Base-by-base conservation (phyloP, 257 asterid species). In the Jacaranda copaia region DNA sequence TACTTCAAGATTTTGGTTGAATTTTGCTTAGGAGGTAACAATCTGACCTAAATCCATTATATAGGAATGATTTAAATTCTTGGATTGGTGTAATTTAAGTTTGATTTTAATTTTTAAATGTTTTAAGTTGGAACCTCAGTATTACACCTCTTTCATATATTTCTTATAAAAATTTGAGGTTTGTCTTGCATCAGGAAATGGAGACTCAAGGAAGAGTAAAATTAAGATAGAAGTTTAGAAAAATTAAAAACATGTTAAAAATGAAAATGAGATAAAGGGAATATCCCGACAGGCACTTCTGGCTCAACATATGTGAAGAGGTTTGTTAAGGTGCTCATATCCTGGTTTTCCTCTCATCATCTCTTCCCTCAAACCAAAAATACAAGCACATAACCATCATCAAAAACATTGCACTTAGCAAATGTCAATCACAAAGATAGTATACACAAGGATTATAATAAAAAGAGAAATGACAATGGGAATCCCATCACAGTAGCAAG, bases 321-420 rank as follows among this genome's bases (percentile, higher is more conserved):
- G n/a, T n/a, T n/a, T n/a, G n/a, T n/a, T n/a, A n/a, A n/a, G n/a
- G n/a, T 96, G 99, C 79, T 96, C 99, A 56, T 88, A 96, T 76
- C 99, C 99, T 3, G 98, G 96, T 82, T 93, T 96, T 57, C 99
- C 99, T 74, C 99, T 90, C 99, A 96, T 90, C 92, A 93, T 84
- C 85, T 96, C 99, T 88, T 96, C 99, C 99, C 93, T 77, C 74
- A 87, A 73, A 86, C 77, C 75, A 75, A 51, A 74, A 56, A 39
- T 49, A 59, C 18, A 36, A 67, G 36, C 59, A 57, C 58, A 43
- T 60, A 77, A 70, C 11, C 45, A 46, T 55, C 55, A 69, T 52
- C 32, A 65, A 42, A 42, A 5, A 3, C 8, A 5, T 42, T 42
- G 8, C 46, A 42, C 8, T 42, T 42, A 42, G 8, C 8, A 8